phyloP scores from a whole-genome alignment of 1,284 basidiomycete species.

The Cystobasidiaceae sp. region DNA sequence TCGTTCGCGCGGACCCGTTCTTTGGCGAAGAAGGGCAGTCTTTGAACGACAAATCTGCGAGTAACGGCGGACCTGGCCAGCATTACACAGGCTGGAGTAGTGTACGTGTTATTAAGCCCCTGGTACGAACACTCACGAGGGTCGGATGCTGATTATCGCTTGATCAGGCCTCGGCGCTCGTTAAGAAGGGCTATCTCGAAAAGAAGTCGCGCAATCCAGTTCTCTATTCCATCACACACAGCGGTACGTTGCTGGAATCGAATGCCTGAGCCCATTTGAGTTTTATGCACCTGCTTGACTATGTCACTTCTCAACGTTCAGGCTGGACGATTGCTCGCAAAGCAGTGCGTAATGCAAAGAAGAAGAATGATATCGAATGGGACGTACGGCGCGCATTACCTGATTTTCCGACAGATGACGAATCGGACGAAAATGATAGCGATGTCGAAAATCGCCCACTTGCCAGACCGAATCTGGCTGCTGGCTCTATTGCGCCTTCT shows the following conservation, averaged over 20 bases:
- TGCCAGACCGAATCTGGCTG: not conserved
- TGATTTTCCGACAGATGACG: conserved; percentile 10
- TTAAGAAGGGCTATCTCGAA: conserved; percentile 5
- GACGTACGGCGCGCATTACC: conserved; percentile 12
- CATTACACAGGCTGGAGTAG: conserved; percentile 17
- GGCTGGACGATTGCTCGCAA: conserved; percentile 25
- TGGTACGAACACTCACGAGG: not conserved
- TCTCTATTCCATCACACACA: conserved; percentile 2
- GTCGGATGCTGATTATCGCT: not conserved
- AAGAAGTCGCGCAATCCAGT: conserved; percentile 22
- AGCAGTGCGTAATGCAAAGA: conserved; percentile 14
- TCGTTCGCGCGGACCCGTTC: conserved; percentile 19
- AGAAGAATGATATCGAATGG: conserved; percentile 11
- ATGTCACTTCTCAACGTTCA: too few species aligned
- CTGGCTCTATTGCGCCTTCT: too few species aligned
- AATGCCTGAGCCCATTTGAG: too few species aligned
- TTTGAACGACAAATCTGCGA: conserved; percentile 5
- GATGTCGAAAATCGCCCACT: conserved; percentile 4
- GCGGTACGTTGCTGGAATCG: not conserved
- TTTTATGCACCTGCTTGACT: too few species aligned
- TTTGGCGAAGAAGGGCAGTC: conserved; percentile 11
- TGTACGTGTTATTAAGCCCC: not conserved
- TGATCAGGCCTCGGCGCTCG: not conserved
- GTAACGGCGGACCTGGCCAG: not conserved
- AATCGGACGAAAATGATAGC: not conserved